phyloP scores from a whole-genome alignment of 257 asterid species.

The Petunia axillaris region DNA sequence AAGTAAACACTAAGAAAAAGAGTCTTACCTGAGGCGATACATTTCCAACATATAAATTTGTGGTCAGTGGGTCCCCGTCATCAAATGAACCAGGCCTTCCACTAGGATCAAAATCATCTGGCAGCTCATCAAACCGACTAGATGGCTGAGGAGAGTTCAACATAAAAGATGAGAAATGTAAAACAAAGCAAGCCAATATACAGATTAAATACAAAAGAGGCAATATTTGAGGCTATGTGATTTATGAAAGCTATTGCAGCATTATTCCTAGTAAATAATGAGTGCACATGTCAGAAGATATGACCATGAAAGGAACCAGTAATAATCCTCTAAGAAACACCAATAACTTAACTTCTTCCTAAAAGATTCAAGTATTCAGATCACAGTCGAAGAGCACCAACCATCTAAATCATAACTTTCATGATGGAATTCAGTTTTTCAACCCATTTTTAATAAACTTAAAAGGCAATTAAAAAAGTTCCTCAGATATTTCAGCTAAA shows the following conservation, averaged over 20 bases:
- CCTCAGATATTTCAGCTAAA: neutral
- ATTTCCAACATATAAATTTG: constrained; percentile 92
- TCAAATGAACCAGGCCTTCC: constrained; percentile 93
- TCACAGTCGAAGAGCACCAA: neutral
- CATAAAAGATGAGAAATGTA: neutral
- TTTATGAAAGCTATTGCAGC: neutral
- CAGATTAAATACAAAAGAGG: too few species aligned
- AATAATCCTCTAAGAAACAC: neutral
- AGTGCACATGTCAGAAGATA: neutral
- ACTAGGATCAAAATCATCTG: constrained; percentile 87
- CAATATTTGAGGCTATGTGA: neutral
- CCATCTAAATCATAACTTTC: neutral
- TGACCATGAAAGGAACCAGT: neutral
- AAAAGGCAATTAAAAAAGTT: neutral
- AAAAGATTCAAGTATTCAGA: neutral
- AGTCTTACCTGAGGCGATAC: constrained; percentile 77
- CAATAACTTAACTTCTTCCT: neutral
- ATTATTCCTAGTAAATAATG: neutral
- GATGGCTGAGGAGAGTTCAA: constrained; percentile 53
- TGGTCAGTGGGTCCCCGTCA: constrained; percentile 95
- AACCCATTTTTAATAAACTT: neutral
- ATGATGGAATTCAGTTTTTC: neutral
- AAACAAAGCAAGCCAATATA: neutral
- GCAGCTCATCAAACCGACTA: constrained; percentile 91
- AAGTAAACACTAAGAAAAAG: neutral